Conservation (phyloP, 352 stramenopile genomes). For the Pythium phragmitis region DNA sequence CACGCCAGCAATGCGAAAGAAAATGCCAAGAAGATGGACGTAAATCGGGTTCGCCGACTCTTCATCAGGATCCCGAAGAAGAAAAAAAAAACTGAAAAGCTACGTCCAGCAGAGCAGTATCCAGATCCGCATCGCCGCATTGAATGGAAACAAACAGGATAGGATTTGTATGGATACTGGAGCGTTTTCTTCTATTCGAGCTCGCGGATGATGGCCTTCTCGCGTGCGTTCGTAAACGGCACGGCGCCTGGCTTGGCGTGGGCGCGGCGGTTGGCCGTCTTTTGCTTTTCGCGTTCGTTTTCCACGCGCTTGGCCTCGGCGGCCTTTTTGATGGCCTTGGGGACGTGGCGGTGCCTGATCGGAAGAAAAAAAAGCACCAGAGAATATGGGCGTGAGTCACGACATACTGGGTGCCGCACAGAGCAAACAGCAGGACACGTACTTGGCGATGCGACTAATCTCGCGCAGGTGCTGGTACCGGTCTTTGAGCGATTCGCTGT, state of each 20-base stretch:
- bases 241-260: constrained; percentile 79
- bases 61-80: too few species aligned
- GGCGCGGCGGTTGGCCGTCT: constrained; percentile 79
- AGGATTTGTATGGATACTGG: neutral
- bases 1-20: too few species aligned
- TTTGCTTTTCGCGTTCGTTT: constrained; percentile 78
- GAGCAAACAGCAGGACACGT: constrained; percentile 27
- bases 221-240: constrained; percentile 67
- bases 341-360: constrained; percentile 91
- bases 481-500: constrained; percentile 97
- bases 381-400: constrained; percentile 15
- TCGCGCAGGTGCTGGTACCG: constrained; percentile 94
- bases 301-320: constrained; percentile 85
- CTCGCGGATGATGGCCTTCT: constrained; percentile 76
- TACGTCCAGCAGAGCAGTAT: too few species aligned
- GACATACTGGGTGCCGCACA: neutral
- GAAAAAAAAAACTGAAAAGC: too few species aligned
- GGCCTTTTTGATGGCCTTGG: constrained; percentile 98
- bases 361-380: constrained; percentile 17
- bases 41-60: too few species aligned
- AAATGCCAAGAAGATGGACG: too few species aligned
- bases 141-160: constrained; percentile 5
- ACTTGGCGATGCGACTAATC: constrained; percentile 92
- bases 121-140: too few species aligned
- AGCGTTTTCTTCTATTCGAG: constrained; percentile 58